Evolutionary conservation across 2,329 filamentous ascomycete genomes (phyloP).

Genomic region (Colletotrichum sp.): DNA sequence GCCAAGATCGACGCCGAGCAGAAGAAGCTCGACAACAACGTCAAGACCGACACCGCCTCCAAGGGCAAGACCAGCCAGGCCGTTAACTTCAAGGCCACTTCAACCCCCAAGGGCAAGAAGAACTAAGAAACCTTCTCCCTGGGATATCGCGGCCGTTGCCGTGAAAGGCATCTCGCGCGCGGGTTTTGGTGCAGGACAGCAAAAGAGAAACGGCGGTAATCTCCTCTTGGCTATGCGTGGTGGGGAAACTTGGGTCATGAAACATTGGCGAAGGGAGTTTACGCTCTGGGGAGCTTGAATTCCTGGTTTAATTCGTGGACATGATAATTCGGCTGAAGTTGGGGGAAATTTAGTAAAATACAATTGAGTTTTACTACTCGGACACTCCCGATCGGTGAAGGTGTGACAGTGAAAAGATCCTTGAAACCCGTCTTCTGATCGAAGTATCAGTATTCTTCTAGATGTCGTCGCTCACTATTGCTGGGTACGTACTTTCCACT

Average conservation of each 20-base stretch:
- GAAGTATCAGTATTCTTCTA: background rate
- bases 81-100: slow-evolving; percentile 38
- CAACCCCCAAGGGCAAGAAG: background rate
- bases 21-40: slow-evolving; percentile 59
- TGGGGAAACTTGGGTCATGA: background rate
- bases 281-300: background rate
- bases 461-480: background rate
- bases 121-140: background rate
- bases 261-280: slow-evolving; percentile 1
- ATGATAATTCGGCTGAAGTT: slow-evolving; percentile 12
- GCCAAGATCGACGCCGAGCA: slow-evolving; percentile 50
- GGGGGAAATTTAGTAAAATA: background rate
- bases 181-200: background rate
- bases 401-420: background rate
- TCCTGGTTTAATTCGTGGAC: slow-evolving; percentile 5
- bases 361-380: background rate
- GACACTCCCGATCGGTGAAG: background rate
- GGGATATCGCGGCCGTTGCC: background rate
- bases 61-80: slow-evolving; percentile 40
- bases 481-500: background rate
- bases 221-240: background rate
- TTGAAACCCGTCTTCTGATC: background rate
- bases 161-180: background rate
- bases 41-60: slow-evolving; percentile 40
- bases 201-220: background rate